These are phyloP conservation scores for Alternaria consortialis DNA, from an alignment of 2,329 filamentous ascomycete genomes.

Conservation along the genomic window DNA sequence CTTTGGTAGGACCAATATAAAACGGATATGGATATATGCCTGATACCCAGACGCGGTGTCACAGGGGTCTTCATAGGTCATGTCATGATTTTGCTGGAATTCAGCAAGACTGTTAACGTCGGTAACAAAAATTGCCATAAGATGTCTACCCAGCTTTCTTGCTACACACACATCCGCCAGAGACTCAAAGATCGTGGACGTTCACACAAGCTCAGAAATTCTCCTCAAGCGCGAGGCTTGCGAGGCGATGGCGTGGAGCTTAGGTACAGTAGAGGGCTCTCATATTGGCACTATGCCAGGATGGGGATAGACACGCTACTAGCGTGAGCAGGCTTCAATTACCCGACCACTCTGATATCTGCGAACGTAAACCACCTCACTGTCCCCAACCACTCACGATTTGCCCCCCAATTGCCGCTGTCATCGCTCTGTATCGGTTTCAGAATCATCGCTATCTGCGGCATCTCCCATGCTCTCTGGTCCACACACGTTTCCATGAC, in stretches of 20 bases:
- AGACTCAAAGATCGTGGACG: background rate
- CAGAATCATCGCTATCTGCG: background rate
- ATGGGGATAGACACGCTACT: conserved; percentile 8
- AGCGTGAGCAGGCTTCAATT: conserved; percentile 20
- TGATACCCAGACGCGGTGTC: background rate
- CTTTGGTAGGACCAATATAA: conserved; percentile 15
- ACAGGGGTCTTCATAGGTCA: background rate
- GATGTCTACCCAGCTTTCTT: too few relatives aligned
- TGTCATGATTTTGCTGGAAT: background rate
- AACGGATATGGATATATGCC: conserved; percentile 2
- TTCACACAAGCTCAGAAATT: conserved; percentile 26
- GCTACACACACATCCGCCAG: too few relatives aligned
- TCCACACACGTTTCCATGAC: background rate
- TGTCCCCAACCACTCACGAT: conserved; percentile 23
- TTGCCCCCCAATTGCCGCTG: conserved; percentile 1
- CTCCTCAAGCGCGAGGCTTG: conserved; percentile 23
- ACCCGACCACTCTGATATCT: conserved; percentile 23
- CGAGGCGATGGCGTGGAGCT: conserved; percentile 19
- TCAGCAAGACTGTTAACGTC: background rate
- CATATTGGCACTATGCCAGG: conserved; percentile 9
- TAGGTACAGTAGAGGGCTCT: conserved; percentile 17
- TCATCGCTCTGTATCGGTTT: background rate
- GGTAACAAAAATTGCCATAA: background rate
- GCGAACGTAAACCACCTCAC: conserved; percentile 17
- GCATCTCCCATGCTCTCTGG: background rate